These are phyloP conservation scores for Ophiostoma quercus DNA, from an alignment of 2,329 filamentous ascomycete genomes.

Conservation along the genomic window DNA sequence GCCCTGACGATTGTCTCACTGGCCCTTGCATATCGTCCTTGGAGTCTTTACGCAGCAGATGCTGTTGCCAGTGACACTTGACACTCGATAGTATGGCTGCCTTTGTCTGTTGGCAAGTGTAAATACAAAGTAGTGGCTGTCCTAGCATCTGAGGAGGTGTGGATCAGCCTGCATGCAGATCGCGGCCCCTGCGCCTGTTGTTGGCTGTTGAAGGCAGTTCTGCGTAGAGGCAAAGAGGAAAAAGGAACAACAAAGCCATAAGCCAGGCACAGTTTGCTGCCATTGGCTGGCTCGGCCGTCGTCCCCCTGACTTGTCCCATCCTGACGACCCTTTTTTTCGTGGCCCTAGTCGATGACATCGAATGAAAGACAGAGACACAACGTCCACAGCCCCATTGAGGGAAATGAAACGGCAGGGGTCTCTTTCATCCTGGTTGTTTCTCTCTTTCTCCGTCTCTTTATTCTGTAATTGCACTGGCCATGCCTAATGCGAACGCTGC, in stretches of 20 bases:
- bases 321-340: conserved; percentile 1
- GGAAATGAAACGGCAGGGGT: conserved; percentile 3
- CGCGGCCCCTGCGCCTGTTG: conserved; percentile 5
- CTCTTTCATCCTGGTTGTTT: conserved; percentile 10
- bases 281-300: background rate
- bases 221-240: background rate
- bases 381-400: background rate
- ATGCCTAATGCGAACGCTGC: background rate
- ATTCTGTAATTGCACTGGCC: background rate
- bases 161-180: conserved; percentile 7
- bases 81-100: background rate
- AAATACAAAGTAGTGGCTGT: background rate
- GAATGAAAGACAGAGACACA: conserved; percentile 6
- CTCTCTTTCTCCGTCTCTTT: background rate
- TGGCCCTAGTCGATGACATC: background rate
- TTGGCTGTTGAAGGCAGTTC: background rate
- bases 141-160: background rate
- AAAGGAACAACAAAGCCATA: background rate
- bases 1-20: background rate
- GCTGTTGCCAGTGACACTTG: background rate
- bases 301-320: conserved; percentile 5
- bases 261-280: background rate
- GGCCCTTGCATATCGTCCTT: background rate
- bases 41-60: too few species aligned
- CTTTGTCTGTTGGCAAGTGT: background rate